A percentile compares a stretch with the other conserved stretches of the same genome.
Evolutionary conservation across 202 grass and related monocot species (phyloP).

Genomic region (Dendrocalamus latiflorus): DNA sequence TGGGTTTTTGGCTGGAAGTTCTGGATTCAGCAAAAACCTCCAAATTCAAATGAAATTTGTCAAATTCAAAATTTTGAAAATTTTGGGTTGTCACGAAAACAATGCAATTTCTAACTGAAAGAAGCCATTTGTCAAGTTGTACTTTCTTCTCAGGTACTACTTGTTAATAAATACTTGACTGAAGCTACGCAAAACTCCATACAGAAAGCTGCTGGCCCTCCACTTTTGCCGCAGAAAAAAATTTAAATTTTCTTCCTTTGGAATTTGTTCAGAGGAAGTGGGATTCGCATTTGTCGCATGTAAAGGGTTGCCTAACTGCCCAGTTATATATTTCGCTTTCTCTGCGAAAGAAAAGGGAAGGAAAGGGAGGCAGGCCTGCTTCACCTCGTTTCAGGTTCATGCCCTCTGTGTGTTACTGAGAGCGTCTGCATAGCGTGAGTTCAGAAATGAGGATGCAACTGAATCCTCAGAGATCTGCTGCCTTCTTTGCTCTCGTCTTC

Average conservation of each 20-base stretch:
- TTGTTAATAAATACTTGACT: not conserved
- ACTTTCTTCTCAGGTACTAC: not conserved
- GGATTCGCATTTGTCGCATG: conserved; percentile 12
- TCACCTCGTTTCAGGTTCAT: conserved; percentile 19
- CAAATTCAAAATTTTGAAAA: too few relatives aligned
- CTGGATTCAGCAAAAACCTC: too few relatives aligned
- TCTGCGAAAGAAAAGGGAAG: not conserved
- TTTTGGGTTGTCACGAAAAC: too few relatives aligned
- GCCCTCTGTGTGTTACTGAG: conserved; percentile 14
- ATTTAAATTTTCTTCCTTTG: not conserved
- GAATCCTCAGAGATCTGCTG: conserved; percentile 13
- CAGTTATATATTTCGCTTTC: conserved; percentile 24
- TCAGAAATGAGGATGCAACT: conserved; percentile 13
- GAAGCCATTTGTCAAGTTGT: not conserved
- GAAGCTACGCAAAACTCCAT: conserved; percentile 35
- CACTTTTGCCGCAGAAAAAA: not conserved
- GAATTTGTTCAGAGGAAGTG: conserved; percentile 15
- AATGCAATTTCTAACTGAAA: not conserved
- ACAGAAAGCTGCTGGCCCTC: conserved; percentile 21
- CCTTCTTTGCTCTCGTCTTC: conserved; percentile 44
- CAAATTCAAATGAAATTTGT: too few relatives aligned
- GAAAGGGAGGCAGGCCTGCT: not conserved
- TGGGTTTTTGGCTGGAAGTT: too few relatives aligned
- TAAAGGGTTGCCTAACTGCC: conserved; percentile 6
- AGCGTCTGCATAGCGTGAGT: conserved; percentile 10